Conservation (phyloP, 176 grass and related monocot species). For the Tuctoria greenei region DNA sequence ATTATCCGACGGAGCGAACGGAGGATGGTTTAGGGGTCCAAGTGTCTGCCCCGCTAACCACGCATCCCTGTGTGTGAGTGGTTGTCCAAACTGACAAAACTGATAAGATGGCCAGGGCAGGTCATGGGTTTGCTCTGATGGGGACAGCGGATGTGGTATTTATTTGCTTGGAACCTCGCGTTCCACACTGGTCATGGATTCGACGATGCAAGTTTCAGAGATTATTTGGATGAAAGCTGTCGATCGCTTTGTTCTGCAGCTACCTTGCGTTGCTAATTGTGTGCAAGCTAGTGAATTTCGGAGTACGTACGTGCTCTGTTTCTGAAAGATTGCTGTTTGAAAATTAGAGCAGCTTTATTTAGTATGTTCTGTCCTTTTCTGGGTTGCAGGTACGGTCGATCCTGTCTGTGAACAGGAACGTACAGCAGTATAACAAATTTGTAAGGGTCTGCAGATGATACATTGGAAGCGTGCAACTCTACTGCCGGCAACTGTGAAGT, state of each 20-base stretch:
- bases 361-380: no score
- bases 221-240: neutral
- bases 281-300: no score
- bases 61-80: conserved; percentile 2
- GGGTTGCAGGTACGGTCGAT: neutral
- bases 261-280: neutral
- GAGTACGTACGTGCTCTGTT: no score
- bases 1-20: conserved; percentile 27
- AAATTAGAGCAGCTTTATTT: no score
- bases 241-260: neutral
- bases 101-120: conserved; percentile 39
- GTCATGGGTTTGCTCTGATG: conserved; percentile 30
- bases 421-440: neutral
- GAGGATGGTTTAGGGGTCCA: conserved; percentile 42
- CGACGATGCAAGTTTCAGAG: neutral
- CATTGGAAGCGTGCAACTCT: neutral
- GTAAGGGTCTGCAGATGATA: neutral
- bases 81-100: conserved; percentile 6
- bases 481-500: neutral
- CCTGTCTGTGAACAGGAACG: neutral
- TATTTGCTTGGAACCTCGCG: conserved; percentile 27
- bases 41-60: conserved; percentile 40
- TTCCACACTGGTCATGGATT: conserved; percentile 17
- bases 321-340: no score
- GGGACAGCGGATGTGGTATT: conserved; percentile 21